These are phyloP conservation scores for Ajuga reptans DNA, from an alignment of 305 asterid species.

Conservation along the genomic window DNA sequence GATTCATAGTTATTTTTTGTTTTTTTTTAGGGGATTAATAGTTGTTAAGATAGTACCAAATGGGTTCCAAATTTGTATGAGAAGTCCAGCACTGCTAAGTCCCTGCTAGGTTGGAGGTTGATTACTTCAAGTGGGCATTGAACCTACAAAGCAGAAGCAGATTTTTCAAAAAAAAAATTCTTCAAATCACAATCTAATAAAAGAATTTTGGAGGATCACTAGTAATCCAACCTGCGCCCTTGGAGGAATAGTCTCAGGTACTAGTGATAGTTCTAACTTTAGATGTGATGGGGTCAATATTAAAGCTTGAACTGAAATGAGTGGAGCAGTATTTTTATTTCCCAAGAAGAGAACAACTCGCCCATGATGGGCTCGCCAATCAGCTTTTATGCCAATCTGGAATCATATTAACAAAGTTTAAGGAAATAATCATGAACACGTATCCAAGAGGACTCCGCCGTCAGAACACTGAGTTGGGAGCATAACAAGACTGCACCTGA, in stretches of 20 bases:
- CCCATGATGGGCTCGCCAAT: constrained; percentile 82
- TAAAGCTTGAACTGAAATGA: constrained; percentile 65
- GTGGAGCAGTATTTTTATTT: constrained; percentile 73
- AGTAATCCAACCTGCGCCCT: constrained; percentile 73
- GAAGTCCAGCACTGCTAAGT: constrained; percentile 83
- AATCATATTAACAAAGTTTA: constrained; percentile 18
- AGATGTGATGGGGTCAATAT: constrained; percentile 75
- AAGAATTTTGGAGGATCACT: background rate
- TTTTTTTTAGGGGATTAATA: no score
- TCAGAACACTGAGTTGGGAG: constrained; percentile 7
- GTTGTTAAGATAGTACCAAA: constrained; percentile 42
- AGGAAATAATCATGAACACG: background rate
- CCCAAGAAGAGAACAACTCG: constrained; percentile 85
- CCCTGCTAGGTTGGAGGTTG: constrained; percentile 88
- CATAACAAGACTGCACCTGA: constrained; percentile 48
- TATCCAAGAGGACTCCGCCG: background rate
- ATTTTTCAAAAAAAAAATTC: background rate
- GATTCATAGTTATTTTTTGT: no score
- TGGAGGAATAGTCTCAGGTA: constrained; percentile 92
- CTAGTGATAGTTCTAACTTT: constrained; percentile 68
- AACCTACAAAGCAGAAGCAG: constrained; percentile 41
- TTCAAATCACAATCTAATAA: constrained; percentile 9
- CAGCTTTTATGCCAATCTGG: constrained; percentile 93
- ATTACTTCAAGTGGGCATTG: constrained; percentile 89
- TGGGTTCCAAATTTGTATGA: constrained; percentile 65